A percentile compares a stretch with the other conserved stretches of the same genome.
These are phyloP conservation scores for Acer campestre DNA, from an alignment of 345 rosid species.

Conservation along the genomic window DNA sequence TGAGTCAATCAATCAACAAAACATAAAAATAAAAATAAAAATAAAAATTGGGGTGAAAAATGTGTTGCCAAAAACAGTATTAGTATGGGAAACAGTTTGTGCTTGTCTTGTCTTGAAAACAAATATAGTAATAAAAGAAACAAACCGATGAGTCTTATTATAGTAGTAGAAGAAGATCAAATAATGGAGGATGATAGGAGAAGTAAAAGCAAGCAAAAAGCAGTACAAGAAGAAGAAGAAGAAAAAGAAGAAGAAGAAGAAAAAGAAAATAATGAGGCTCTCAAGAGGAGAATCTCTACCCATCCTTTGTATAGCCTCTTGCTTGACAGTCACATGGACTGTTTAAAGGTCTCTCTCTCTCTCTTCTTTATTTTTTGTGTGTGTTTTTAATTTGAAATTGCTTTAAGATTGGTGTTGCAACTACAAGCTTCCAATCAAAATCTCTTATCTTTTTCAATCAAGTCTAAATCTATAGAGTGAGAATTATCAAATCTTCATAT, in stretches of 20 bases:
- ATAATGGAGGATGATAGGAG: conserved; percentile 10
- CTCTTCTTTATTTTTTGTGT: neutral
- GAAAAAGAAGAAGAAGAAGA: conserved; percentile 1
- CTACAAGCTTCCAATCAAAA: neutral
- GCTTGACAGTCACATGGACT: conserved; percentile 48
- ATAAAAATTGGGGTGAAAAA: neutral
- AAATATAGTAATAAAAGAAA: neutral
- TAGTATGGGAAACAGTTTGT: neutral
- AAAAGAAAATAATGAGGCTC: conserved; percentile 24
- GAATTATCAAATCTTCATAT: too few relatives aligned
- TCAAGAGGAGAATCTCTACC: conserved; percentile 50
- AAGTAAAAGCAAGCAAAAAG: conserved; percentile 3
- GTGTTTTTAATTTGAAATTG: neutral
- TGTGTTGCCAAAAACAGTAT: neutral
- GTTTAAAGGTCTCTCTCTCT: conserved; percentile 46
- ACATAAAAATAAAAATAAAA: too few relatives aligned
- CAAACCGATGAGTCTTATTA: too few relatives aligned
- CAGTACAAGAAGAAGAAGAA: conserved; percentile 3
- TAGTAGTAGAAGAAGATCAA: neutral
- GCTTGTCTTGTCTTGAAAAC: neutral
- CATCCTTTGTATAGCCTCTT: conserved; percentile 56
- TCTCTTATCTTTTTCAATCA: neutral
- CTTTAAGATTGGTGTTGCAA: neutral
- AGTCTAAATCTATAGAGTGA: too few relatives aligned
- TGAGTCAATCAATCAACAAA: conserved; percentile 35